Evolutionary conservation across 2,329 filamentous ascomycete genomes (phyloP).

Genomic region (Diatrype stigma): DNA sequence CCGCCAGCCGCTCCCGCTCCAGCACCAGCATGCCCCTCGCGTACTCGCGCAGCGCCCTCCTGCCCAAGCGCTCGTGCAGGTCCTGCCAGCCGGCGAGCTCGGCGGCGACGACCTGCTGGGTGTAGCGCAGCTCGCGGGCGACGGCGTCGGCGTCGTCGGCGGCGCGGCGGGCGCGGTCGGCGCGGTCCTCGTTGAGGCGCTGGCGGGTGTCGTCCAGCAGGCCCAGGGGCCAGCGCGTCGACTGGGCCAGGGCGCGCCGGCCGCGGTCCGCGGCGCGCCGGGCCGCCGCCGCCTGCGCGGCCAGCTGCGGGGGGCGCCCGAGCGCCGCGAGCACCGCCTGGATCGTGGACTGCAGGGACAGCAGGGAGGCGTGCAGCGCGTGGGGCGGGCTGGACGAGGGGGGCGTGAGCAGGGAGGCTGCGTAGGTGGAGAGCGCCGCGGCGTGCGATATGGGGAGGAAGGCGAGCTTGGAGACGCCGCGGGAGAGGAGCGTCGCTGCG

Average conservation of each 20-base stretch:
- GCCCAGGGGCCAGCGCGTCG: constrained; percentile 74
- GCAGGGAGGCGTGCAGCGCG: constrained; percentile 69
- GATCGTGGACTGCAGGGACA: constrained; percentile 79
- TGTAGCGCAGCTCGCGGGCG: constrained; percentile 81
- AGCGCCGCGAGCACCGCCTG: constrained; percentile 77
- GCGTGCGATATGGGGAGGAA: constrained; percentile 68
- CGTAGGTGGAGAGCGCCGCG: constrained; percentile 68
- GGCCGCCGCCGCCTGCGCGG: constrained; percentile 68
- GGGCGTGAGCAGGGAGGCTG: constrained; percentile 57
- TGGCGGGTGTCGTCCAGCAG: constrained; percentile 84
- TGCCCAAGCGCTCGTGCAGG: constrained; percentile 73
- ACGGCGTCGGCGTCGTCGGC: constrained; percentile 68
- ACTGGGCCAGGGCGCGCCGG: constrained; percentile 67
- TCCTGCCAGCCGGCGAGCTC: constrained; percentile 95
- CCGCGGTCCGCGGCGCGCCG: constrained; percentile 76
- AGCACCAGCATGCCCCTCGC: constrained; percentile 74
- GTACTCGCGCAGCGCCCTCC: constrained; percentile 69
- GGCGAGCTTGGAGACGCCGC: constrained; percentile 49
- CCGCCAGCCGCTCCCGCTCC: constrained; percentile 74
- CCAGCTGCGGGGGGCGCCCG: constrained; percentile 72
- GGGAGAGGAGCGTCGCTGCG: constrained; percentile 52
- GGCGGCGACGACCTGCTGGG: constrained; percentile 85
- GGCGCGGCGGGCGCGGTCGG: constrained; percentile 69
- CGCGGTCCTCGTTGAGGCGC: constrained; percentile 76
- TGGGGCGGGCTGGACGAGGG: constrained; percentile 70